Evolutionary conservation across 352 stramenopile species (phyloP), one percentile per base, ranked within the genome.

Genomic region (Pythium pyrilobum): DNA sequence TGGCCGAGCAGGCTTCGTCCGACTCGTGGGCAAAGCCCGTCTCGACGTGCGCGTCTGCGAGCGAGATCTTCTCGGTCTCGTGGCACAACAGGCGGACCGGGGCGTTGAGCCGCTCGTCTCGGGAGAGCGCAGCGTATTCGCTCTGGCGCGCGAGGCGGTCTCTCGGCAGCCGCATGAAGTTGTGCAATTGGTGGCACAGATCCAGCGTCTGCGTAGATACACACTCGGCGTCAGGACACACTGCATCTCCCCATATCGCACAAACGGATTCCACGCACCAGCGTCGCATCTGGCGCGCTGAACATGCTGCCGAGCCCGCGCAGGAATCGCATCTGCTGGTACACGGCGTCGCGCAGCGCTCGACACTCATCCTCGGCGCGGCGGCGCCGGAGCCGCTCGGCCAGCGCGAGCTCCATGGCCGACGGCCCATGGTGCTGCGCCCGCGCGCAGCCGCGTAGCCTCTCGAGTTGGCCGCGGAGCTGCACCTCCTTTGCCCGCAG

Each of bases 351-450:
- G n/a, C 41, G 39, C 7, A 58, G 55, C 46, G 50, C 29, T 25
- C 40, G 34, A 40, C 55, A 57, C 39, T 63, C 55, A 15, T 41
- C n/a, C 34, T 57, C 47, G 25, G 47, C 55, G n/a, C 47, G 46
- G 9, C 45, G 40, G 9, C 55, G 45, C 34, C 52, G 39, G 47
- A 40, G 31, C 1, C 42, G 40, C 34, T 57, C 47, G 34, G 20
- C 21, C 47, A 28, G 25, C 12, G 56, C 56, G 16, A 23, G 20
- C 34, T 43, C 37, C 37, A 43, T 43, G n/a, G n/a, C n/a, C n/a
- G n/a, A n/a, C n/a, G n/a, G n/a, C n/a, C n/a, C n/a, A n/a, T n/a
- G n/a, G n/a, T n/a, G n/a, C n/a, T n/a, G n/a, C n/a, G n/a, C n/a
- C n/a, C n/a, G n/a, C n/a, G n/a, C n/a, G n/a, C n/a, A n/a, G n/a